Evolutionary conservation across 2,329 filamentous ascomycete species (phyloP), one percentile per base, ranked within the genome.

Genomic region (Botrytis aclada): DNA sequence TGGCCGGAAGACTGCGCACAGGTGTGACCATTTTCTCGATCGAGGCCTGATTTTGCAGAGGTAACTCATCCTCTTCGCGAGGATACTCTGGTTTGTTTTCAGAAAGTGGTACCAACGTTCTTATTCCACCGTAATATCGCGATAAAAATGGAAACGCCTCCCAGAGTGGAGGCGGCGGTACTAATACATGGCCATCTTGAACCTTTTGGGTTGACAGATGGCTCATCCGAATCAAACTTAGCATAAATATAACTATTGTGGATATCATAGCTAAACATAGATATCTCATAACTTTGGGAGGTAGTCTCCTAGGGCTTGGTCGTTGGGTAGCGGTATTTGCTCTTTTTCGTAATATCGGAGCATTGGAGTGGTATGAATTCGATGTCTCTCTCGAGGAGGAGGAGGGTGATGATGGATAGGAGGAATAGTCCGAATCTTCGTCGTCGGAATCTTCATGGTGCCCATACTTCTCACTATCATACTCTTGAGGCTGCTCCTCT

Each of bases 61-160:
- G 82, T 75, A 87, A 82, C 76, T 91, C 90, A 69, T 91, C 89
- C 66, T 87, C 86, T 1, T 87, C 83, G 12, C 86, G 86, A 1
- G 96, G 95, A 80, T 97, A 98, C 80, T 98, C 93, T 0, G 95
- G 91, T 16, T 86, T 84, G 76, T 95, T 95, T 65, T 93, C 85
- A 22, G 86, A 81, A 39, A 89, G 83, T 0, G 89, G 83, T 0
- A 93, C 88, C 74, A 99, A 80, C 0, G 88, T 92, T 76, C 91
- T 87, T 74, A 99, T 87, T 0, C 96, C 96, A 22, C 94, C 95
- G 81, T 98, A 96, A 81, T 98, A 99, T 75, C 95, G 88, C 74
- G 91, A 91, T 74, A 99, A 82, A 79, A 97, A 97, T 0, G 90
- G 89, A 80, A 97, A 98, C 16, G 87, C 88, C 81, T 97, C 93